A percentile compares a stretch with the other conserved stretches of the same genome.
Conservation (phyloP, 148 eudicot genomes). For the Diospyros kaki region DNA sequence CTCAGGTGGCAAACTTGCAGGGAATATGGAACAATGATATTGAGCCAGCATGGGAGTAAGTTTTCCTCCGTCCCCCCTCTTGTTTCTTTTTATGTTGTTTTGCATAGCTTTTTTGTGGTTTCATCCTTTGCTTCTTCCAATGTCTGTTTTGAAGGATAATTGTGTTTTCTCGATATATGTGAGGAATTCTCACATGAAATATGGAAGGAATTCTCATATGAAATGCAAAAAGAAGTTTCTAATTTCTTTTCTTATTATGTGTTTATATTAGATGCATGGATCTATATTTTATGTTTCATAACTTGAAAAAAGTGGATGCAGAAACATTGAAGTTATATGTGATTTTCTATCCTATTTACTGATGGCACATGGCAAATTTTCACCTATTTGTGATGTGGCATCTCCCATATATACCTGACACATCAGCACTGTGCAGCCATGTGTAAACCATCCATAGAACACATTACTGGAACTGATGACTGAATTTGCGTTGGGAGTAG, state of each 20-base stretch:
- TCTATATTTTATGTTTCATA: neutral
- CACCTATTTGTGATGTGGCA: no score
- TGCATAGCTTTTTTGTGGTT: neutral
- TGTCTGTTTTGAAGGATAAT: neutral
- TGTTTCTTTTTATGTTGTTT: neutral
- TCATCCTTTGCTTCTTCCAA: neutral
- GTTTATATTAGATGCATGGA: neutral
- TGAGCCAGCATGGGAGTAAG: constrained; percentile 65
- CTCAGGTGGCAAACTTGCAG: constrained; percentile 75
- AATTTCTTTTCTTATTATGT: neutral
- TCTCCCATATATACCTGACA: no score
- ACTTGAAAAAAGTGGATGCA: neutral
- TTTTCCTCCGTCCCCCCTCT: neutral
- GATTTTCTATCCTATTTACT: no score
- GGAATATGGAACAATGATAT: constrained; percentile 78
- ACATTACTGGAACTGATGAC: no score
- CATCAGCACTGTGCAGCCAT: no score
- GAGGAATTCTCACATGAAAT: no score
- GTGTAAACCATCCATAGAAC: no score
- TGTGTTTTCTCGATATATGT: neutral
- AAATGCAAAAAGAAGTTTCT: neutral
- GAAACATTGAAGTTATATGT: no score
- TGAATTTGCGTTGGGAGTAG: no score
- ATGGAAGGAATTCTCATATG: neutral
- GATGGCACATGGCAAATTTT: no score